Percentiles rank a stretch among this genome's conserved stretches.
phyloP scores from a whole-genome alignment of 1,284 basidiomycete species.

The Cryptococcus sp. region DNA sequence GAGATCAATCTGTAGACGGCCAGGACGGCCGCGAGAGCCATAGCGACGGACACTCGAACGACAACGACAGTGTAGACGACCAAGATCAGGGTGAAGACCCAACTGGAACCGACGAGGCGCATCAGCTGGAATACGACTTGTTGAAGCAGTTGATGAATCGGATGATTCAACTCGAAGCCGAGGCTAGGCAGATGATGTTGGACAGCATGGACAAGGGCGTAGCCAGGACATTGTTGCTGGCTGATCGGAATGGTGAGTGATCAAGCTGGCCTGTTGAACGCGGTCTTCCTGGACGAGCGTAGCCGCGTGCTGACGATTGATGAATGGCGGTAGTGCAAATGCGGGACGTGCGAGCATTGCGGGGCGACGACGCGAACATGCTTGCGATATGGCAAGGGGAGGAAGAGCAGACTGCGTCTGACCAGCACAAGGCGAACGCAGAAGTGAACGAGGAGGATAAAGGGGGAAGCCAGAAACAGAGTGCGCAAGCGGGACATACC shows the following conservation, averaged over 20 bases:
- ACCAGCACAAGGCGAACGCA: neutral
- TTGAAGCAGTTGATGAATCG: constrained; percentile 38
- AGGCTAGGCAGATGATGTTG: constrained; percentile 44
- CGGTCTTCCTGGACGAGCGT: neutral
- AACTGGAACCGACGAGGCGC: constrained; percentile 7
- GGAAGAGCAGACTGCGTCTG: neutral
- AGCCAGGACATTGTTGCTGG: constrained; percentile 41
- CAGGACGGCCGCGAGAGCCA: neutral
- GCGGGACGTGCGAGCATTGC: constrained; percentile 37
- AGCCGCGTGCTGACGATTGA: neutral
- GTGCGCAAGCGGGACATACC: neutral
- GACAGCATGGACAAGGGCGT: constrained; percentile 46
- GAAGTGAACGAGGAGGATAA: constrained; percentile 6
- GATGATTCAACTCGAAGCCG: constrained; percentile 41
- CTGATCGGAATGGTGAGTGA: constrained; percentile 47
- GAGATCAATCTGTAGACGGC: neutral
- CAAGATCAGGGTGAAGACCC: neutral
- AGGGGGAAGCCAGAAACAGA: constrained; percentile 3
- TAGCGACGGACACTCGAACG: too few species aligned
- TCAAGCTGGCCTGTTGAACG: neutral
- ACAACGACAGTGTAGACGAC: neutral
- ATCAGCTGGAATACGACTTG: constrained; percentile 31
- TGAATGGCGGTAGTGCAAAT: constrained; percentile 38
- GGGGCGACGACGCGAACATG: constrained; percentile 33
- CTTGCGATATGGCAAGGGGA: constrained; percentile 32